Evolutionary conservation across 2,329 filamentous ascomycete species (phyloP).

Genomic region (Hawksworthiomyces lignivorus): DNA sequence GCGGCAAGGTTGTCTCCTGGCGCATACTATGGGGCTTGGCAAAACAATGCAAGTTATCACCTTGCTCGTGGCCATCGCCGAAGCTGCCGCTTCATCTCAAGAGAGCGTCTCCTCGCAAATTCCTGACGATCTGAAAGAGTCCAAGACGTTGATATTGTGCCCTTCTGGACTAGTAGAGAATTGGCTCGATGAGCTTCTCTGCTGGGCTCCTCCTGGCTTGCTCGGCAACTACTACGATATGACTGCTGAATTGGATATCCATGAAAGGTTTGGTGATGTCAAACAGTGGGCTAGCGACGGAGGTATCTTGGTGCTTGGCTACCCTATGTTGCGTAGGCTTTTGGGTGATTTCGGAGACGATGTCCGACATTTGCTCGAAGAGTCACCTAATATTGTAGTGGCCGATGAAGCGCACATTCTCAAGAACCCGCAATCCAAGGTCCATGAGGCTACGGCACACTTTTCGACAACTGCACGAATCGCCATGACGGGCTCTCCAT

Average conservation of each 20-base stretch:
- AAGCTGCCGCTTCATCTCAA: slow-evolving; percentile 55
- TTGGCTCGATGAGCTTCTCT: slow-evolving; percentile 69
- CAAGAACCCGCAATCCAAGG: slow-evolving; percentile 54
- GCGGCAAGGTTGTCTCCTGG: slow-evolving; percentile 69
- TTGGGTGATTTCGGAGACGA: slow-evolving; percentile 23
- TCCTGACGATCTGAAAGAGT: slow-evolving; percentile 53
- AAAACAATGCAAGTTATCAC: slow-evolving; percentile 91
- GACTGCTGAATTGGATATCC: slow-evolving; percentile 29
- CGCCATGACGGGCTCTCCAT: slow-evolving; percentile 77
- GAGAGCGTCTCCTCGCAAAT: slow-evolving; percentile 55
- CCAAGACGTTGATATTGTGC: slow-evolving; percentile 65
- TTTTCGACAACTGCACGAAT: slow-evolving; percentile 67
- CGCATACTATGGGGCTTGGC: slow-evolving; percentile 86
- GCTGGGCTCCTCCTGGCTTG: slow-evolving; percentile 54
- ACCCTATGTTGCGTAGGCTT: slow-evolving; percentile 53
- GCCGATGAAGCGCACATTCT: slow-evolving; percentile 79
- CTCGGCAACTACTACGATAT: slow-evolving; percentile 53
- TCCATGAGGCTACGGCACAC: slow-evolving; percentile 44
- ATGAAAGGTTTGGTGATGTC: slow-evolving; percentile 39
- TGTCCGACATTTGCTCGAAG: slow-evolving; percentile 12
- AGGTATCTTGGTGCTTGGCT: slow-evolving; percentile 72
- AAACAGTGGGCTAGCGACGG: slow-evolving; percentile 54
- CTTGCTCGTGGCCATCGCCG: slow-evolving; percentile 65
- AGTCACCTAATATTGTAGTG: slow-evolving; percentile 64
- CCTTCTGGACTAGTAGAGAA: slow-evolving; percentile 71